Evolutionary conservation across 495 filamentous ascomycete genomes (phyloP), one percentile per base, ranked within the genome.

Genomic region (Penicillium cinerascens): DNA sequence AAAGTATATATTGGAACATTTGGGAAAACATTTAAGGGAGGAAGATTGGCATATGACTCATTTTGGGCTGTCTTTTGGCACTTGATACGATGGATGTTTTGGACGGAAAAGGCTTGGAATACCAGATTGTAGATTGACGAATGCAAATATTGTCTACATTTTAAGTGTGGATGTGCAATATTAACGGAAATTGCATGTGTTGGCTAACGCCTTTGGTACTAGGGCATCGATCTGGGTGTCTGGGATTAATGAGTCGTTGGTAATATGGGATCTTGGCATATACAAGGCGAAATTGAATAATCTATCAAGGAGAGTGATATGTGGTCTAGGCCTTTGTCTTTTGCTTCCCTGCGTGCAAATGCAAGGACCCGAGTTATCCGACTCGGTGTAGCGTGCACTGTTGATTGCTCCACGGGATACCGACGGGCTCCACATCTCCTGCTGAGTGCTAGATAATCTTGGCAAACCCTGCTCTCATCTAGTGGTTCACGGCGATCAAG

Each of bases 31-130:
- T 16, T 39, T 23, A 6, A 23, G 15, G 17, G 6, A 22, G 38
- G 42, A 37, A n/a, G n/a, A n/a, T n/a, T n/a, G n/a, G n/a, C 41
- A 25, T 49, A 8, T 41, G 39, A 39, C 7, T 22, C 21, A 7
- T 49, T 36, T 40, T 40, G 42, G 43, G 29, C 13, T 37, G 27
- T 33, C 38, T 44, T 22, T 42, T 43, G 41, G 42, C n/a, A 20
- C 8, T 17, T 39, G 37, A 20, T 39, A 23, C 6, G 3, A 6
- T 15, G 10, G 29, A 33, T n/a, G n/a, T n/a, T 1, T 33, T 10
- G 29, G 29, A 33, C 29, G 10, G 10, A 10, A 33, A 10, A 33
- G 11, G 1, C 29, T 33, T 29, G 26, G 29, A 13, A 33, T 15
- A 33, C 11, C 11, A 1, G 13, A 33, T 13, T 33, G 29, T 33